Evolutionary conservation across 495 filamentous ascomycete genomes (phyloP).

Genomic region (Daldinia grandis): DNA sequence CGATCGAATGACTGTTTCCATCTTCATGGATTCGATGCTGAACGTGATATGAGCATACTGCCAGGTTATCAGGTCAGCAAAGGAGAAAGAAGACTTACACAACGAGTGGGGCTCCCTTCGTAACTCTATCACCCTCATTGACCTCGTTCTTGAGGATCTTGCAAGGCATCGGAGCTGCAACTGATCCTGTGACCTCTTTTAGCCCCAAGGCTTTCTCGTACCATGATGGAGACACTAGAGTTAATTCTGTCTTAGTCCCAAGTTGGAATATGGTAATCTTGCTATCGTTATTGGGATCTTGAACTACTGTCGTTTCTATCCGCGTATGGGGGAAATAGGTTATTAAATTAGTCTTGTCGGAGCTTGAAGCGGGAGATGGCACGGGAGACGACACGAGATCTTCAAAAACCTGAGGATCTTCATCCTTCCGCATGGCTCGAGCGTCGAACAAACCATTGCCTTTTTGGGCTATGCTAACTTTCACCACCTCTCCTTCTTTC

Average conservation of each 20-base stretch:
- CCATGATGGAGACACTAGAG: slow-evolving; percentile 75
- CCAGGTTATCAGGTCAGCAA: neutral
- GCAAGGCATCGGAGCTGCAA: slow-evolving; percentile 90
- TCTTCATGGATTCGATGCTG: slow-evolving; percentile 98
- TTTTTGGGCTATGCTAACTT: slow-evolving; percentile 72
- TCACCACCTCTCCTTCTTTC: slow-evolving; percentile 55
- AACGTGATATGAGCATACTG: slow-evolving; percentile 20
- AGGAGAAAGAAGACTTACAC: slow-evolving; percentile 61
- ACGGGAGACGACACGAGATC: slow-evolving; percentile 52
- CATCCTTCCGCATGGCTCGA: slow-evolving; percentile 60
- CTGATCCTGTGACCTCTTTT: slow-evolving; percentile 81
- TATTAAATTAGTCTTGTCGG: slow-evolving; percentile 52
- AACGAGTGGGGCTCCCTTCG: slow-evolving; percentile 87
- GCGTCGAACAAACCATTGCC: slow-evolving; percentile 70
- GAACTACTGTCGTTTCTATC: slow-evolving; percentile 80
- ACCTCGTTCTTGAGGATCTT: slow-evolving; percentile 89
- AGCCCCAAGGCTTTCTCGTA: slow-evolving; percentile 84
- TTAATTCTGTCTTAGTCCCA: slow-evolving; percentile 78
- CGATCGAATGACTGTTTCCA: slow-evolving; percentile 96
- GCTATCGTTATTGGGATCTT: slow-evolving; percentile 64
- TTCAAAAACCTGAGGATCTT: slow-evolving; percentile 50
- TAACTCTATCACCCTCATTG: slow-evolving; percentile 77
- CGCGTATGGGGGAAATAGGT: slow-evolving; percentile 79
- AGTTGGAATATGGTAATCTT: slow-evolving; percentile 82
- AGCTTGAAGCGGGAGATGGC: slow-evolving; percentile 38